Conservation (phyloP, 208 protist species). For the Porcisia deanei region DNA sequence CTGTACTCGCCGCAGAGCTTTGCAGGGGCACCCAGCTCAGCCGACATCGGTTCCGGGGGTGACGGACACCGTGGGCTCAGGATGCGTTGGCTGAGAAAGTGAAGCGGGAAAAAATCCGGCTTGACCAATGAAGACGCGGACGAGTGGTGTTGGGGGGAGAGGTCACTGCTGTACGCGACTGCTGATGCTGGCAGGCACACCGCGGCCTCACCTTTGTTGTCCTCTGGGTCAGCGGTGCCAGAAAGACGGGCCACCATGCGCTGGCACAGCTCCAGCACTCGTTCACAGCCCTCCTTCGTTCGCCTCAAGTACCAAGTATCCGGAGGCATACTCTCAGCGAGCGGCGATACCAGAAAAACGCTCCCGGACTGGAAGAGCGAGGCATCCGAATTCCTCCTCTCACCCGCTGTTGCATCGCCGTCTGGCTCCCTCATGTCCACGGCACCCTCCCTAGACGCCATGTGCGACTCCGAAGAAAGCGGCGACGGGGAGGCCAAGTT, state of each 20-base stretch:
- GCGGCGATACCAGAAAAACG: background rate
- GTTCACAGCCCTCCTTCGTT: conserved; percentile 9
- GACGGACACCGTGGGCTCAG: conserved; percentile 29
- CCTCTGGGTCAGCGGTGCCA: background rate
- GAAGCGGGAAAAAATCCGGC: background rate
- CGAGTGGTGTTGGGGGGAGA: background rate
- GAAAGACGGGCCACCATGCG: conserved; percentile 13
- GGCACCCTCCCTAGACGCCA: background rate
- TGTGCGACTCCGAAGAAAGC: background rate
- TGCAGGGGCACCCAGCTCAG: conserved; percentile 4
- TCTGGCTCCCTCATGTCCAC: background rate
- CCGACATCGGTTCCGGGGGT: conserved; percentile 17
- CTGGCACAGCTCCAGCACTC: conserved; percentile 14
- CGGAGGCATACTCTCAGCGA: background rate
- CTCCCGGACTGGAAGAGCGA: background rate
- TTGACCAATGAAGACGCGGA: background rate
- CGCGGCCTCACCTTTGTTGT: background rate
- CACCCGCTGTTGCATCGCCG: background rate
- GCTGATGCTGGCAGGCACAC: background rate
- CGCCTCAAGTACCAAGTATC: conserved; percentile 1
- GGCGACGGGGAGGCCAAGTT: background rate
- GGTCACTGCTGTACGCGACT: background rate
- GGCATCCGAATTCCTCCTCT: background rate
- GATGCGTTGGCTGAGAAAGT: conserved; percentile 33
- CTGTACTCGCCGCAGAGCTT: background rate